Conservation (phyloP, 2,329 filamentous ascomycete species). For the Stagonosporopsis vannaccii region DNA sequence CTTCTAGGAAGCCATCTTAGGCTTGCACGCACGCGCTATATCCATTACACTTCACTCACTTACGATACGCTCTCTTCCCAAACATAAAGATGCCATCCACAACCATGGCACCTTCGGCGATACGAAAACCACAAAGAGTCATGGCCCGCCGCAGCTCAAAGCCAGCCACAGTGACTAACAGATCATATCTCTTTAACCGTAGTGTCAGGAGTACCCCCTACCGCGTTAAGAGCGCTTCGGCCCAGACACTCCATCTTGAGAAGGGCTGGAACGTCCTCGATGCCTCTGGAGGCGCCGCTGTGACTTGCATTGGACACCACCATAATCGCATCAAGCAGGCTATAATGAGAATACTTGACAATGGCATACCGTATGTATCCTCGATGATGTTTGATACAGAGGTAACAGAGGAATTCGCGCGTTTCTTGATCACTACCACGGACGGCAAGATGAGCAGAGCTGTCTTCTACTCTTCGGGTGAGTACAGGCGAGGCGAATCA, state of each 20-base stretch:
- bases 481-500: background rate
- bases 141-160: conserved; percentile 12
- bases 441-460: conserved; percentile 61
- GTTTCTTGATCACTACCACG: conserved; percentile 59
- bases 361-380: conserved; percentile 64
- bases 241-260: conserved; percentile 59
- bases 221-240: conserved; percentile 57
- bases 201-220: conserved; percentile 57
- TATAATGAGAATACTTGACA: conserved; percentile 64
- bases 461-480: conserved; percentile 67
- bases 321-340: conserved; percentile 67
- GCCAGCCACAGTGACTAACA: background rate
- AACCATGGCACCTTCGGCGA: conserved; percentile 10
- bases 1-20: no score
- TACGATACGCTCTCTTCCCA: background rate
- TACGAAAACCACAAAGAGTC: conserved; percentile 18
- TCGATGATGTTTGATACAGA: conserved; percentile 65
- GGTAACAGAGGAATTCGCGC: conserved; percentile 61
- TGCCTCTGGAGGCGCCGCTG: conserved; percentile 75
- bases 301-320: conserved; percentile 74
- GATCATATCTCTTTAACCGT: conserved; percentile 57
- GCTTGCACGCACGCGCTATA: background rate
- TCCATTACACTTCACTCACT: background rate
- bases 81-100: conserved; percentile 8
- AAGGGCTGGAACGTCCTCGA: conserved; percentile 69